Percentiles rank a stretch among this genome's conserved stretches.
phyloP scores from a whole-genome alignment of 805 yeast species.

The Lipomyces kockii region DNA sequence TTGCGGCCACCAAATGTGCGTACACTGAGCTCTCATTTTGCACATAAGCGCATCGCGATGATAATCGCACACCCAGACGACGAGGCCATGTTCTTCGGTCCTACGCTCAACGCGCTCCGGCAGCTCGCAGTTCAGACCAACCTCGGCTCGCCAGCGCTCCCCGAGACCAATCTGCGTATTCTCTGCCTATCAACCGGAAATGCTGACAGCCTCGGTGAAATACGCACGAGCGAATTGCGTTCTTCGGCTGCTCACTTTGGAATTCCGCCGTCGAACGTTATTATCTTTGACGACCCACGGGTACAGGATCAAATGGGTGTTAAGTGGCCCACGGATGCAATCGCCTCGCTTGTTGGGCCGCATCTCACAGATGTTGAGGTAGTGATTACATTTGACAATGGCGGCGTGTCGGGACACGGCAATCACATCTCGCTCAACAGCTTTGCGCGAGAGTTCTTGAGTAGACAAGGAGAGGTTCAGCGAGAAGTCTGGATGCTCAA shows the following conservation, averaged over 20 bases:
- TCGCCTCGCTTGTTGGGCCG: constrained; percentile 50
- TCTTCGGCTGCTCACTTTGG: constrained; percentile 62
- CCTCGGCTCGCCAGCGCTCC: constrained; percentile 7
- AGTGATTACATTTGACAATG: constrained; percentile 76
- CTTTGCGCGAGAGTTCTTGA: constrained; percentile 48
- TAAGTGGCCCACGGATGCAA: constrained; percentile 60
- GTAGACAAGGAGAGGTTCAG: constrained; percentile 38
- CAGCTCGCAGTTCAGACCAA: constrained; percentile 34
- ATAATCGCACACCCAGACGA: constrained; percentile 97
- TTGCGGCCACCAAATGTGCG: constrained; percentile 20
- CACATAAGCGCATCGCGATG: constrained; percentile 41
- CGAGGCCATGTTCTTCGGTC: constrained; percentile 96
- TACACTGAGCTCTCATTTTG: constrained; percentile 18
- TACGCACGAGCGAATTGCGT: constrained; percentile 63
- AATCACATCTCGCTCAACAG: constrained; percentile 73
- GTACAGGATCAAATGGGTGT: constrained; percentile 71
- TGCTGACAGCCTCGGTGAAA: constrained; percentile 70
- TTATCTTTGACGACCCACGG: constrained; percentile 55
- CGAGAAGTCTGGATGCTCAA: constrained; percentile 42
- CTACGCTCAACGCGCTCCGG: constrained; percentile 61
- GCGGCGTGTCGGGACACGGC: constrained; percentile 85
- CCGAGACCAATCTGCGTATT: constrained; percentile 19
- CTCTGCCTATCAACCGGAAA: constrained; percentile 71
- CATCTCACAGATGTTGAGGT: constrained; percentile 44
- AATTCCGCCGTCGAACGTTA: constrained; percentile 48